Conservation (phyloP, 352 stramenopile species). For the Pythium oligandrum region DNA sequence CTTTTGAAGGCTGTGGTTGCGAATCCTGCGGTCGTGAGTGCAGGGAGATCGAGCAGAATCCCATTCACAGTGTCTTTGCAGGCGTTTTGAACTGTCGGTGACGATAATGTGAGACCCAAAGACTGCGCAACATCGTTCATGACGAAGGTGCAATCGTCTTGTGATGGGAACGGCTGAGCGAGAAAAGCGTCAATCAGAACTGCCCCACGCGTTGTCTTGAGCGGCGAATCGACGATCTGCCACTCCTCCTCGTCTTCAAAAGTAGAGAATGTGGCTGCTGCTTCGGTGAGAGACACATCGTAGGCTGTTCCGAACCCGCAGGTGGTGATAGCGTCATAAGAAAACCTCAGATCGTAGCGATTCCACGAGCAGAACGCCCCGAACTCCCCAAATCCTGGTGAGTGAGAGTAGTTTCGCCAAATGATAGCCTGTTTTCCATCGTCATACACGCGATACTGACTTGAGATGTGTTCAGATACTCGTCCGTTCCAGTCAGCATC, state of each 20-base stretch:
- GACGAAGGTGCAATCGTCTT: slow-evolving; percentile 20
- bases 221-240: slow-evolving; percentile 9
- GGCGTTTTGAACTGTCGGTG: slow-evolving; percentile 2
- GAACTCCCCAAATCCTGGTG: slow-evolving; percentile 37
- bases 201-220: slow-evolving; percentile 20
- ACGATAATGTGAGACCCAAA: slow-evolving; percentile 13
- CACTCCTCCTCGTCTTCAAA: slow-evolving; percentile 6
- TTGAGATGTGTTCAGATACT: too few species aligned
- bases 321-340: slow-evolving; percentile 8
- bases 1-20: slow-evolving; percentile 17
- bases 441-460: too few species aligned
- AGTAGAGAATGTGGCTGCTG: slow-evolving; percentile 2
- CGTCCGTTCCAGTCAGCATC: too few species aligned
- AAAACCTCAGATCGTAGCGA: slow-evolving; percentile 9
- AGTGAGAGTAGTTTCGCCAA: slow-evolving; percentile 10
- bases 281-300: not conserved
- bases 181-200: slow-evolving; percentile 51
- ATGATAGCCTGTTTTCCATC: not conserved
- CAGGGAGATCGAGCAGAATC: slow-evolving; percentile 33
- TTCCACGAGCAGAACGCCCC: slow-evolving; percentile 33
- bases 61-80: slow-evolving; percentile 11
- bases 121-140: slow-evolving; percentile 22
- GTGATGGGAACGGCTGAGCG: slow-evolving; percentile 32
- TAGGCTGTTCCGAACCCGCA: slow-evolving; percentile 4
- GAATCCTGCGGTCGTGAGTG: slow-evolving; percentile 24